phyloP scores from a whole-genome alignment of 2,329 filamentous ascomycete genomes.

The Pseudogymnoascus sp. region DNA sequence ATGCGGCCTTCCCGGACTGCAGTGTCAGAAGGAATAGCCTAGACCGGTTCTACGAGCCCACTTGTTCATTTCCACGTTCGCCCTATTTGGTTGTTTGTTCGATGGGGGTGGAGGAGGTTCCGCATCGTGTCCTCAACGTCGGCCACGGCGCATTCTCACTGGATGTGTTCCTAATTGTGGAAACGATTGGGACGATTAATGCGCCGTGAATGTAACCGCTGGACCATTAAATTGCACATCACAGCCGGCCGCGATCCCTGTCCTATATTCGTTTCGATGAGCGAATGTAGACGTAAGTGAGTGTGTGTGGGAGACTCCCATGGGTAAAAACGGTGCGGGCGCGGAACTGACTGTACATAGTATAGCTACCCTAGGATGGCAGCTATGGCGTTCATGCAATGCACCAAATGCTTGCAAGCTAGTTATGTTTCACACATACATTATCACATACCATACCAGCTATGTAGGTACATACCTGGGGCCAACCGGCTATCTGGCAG shows the following conservation, averaged over 20 bases:
- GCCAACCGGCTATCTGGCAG: background rate
- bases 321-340: background rate
- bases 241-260: slow-evolving; percentile 4
- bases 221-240: background rate
- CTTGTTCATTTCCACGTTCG: background rate
- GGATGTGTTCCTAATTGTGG: background rate
- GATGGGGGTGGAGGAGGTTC: background rate
- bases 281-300: background rate
- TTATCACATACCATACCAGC: background rate
- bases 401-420: background rate
- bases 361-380: background rate
- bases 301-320: background rate
- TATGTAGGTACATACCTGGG: background rate
- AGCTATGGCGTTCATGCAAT: slow-evolving; percentile 8
- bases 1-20: background rate
- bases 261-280: background rate
- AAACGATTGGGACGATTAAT: background rate
- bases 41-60: background rate
- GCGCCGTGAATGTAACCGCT: background rate
- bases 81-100: background rate
- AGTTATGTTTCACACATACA: slow-evolving; percentile 4
- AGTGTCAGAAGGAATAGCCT: slow-evolving; percentile 9
- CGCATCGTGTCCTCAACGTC: slow-evolving; percentile 1
- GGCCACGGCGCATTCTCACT: background rate
- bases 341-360: background rate